Evolutionary conservation across 306 rosid genomes (phyloP), one percentile per base, ranked within the genome.

Genomic region (Citrullus mucosospermus): DNA sequence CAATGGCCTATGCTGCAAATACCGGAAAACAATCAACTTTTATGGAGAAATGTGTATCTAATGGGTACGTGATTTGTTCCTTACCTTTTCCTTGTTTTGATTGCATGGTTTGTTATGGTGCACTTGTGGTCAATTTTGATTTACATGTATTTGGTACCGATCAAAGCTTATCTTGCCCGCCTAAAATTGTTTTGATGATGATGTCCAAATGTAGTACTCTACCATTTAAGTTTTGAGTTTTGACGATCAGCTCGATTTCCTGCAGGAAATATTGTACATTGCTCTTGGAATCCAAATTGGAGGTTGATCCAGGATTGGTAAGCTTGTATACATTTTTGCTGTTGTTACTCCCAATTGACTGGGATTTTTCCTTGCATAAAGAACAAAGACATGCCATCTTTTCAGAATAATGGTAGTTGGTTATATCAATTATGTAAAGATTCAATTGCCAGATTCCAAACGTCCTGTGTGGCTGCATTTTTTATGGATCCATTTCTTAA

Each of bases 1-100:
- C 89, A 6, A 93, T 93, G 98, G 92, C 85, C 74, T 93, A 81
- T 85, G 98, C 98, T 69, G 96, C 98, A 1, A 90, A 93, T 86
- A 91, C 98, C 0, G 98, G 98, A 84, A 93, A 91, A 76, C 80
- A 87, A 77, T 91, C 98, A 1, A 90, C 76, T 79, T 93, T 93
- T 80, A 89, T 93, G 61, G 93, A 93, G 80, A 88, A 90, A 91
- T 93, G 97, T 72, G 90, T 91, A 71, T 89, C 85, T 41, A 93
- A 90, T 80, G 97, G 98, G 97, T 93, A 90, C 51, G 44, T 6
- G 28, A 38, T 60, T 68, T 84, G 18, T 57, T 38, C 65, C 57
- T 57, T n/a, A 25, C 48, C 30, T 1, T 61, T 79, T 28, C 69
- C 50, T 66, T 54, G 66, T 59, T 80, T 56, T 46, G 46, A 28